Conservation (phyloP, 192 early-diverging fungal species). For the Lobulomyces angularis region DNA sequence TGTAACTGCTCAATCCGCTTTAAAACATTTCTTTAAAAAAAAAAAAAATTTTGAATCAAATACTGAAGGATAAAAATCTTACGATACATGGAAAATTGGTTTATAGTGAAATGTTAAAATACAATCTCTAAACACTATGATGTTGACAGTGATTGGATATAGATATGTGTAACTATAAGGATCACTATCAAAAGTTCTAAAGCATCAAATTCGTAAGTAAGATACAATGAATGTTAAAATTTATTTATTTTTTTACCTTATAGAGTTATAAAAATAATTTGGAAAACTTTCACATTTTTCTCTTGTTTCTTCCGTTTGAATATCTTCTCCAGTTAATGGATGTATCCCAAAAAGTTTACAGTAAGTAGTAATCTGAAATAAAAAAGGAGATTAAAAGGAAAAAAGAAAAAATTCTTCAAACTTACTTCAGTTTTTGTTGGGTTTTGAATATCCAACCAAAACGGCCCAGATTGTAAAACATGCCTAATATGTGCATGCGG, state of each 20-base stretch:
- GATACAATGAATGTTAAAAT: constrained; percentile 9
- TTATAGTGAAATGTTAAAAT: constrained; percentile 43
- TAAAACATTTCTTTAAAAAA: constrained; percentile 58
- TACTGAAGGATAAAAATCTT: background rate
- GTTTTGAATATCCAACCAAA: too few species aligned
- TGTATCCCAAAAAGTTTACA: constrained; percentile 66
- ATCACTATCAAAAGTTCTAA: constrained; percentile 14
- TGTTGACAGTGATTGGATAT: constrained; percentile 43
- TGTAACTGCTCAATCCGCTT: constrained; percentile 72
- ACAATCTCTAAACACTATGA: constrained; percentile 42
- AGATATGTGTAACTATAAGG: constrained; percentile 1
- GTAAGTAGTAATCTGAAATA: too few species aligned
- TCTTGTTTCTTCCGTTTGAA: constrained; percentile 68
- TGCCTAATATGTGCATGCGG: too few species aligned
- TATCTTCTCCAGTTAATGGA: constrained; percentile 86
- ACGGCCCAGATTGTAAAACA: too few species aligned
- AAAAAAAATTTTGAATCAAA: constrained; percentile 1
- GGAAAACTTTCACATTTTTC: constrained; percentile 91
- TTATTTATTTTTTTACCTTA: constrained; percentile 43
- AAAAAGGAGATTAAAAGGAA: too few species aligned
- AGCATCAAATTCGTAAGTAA: background rate
- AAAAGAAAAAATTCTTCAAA: too few species aligned
- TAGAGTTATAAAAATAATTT: constrained; percentile 87
- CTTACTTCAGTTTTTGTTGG: too few species aligned
- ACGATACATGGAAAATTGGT: constrained; percentile 6